phyloP scores from a whole-genome alignment of 129 eudicot genomes.

The Glebionis coronaria region DNA sequence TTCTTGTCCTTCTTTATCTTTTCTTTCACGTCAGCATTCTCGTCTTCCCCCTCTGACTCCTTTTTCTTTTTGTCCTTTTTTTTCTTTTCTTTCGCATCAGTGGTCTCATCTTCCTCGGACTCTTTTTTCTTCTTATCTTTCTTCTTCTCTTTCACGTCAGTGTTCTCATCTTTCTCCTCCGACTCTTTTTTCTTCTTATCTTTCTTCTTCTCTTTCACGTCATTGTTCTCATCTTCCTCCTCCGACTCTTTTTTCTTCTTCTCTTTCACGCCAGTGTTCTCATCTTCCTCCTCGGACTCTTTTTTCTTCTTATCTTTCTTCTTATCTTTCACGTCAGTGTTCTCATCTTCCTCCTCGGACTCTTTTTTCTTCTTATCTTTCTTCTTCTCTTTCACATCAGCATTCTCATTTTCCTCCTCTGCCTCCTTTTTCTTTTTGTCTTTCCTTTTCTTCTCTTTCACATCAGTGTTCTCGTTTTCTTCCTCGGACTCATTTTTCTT shows the following conservation, averaged over 20 bases:
- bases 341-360: constrained; percentile 20
- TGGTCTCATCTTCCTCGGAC: constrained; percentile 17
- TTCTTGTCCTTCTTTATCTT: constrained; percentile 29
- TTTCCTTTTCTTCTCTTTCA: no score
- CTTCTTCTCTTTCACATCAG: no score
- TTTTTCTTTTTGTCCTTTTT: constrained; percentile 26
- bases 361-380: constrained; percentile 13
- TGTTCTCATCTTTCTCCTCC: constrained; percentile 14
- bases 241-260: constrained; percentile 25
- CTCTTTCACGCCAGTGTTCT: constrained; percentile 11
- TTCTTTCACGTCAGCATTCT: constrained; percentile 22
- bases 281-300: constrained; percentile 15
- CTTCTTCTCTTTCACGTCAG: constrained; percentile 15
- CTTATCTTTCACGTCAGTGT: constrained; percentile 25
- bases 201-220: constrained; percentile 27
- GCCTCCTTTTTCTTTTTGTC: no score
- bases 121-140: constrained; percentile 8
- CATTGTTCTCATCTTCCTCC: constrained; percentile 11
- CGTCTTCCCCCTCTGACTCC: constrained; percentile 24
- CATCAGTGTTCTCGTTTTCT: no score
- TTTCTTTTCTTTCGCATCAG: constrained; percentile 20
- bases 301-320: constrained; percentile 22
- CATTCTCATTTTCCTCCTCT: constrained; percentile 17
- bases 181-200: constrained; percentile 20
- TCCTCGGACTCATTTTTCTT: no score